Percentiles rank a stretch among this genome's conserved stretches.
Conservation (phyloP, 495 filamentous ascomycete species). For the Entonaema liquescens region DNA sequence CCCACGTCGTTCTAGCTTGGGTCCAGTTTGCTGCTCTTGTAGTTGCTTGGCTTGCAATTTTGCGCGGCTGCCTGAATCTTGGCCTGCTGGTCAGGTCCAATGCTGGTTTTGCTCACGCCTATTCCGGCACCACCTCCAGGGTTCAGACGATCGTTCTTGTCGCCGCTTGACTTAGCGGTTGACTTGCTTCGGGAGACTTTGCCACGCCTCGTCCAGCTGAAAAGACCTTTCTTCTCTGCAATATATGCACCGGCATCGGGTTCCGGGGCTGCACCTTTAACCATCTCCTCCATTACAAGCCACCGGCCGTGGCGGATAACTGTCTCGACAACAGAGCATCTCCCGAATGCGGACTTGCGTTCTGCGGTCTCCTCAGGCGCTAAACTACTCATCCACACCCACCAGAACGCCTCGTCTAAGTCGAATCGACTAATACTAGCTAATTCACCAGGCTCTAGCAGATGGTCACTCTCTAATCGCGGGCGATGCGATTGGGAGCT, state of each 20-base stretch:
- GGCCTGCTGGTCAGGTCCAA: slow-evolving; percentile 91
- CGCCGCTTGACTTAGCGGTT: slow-evolving; percentile 57
- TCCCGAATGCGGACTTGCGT: slow-evolving; percentile 91
- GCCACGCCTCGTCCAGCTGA: slow-evolving; percentile 80
- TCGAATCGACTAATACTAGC: slow-evolving; percentile 88
- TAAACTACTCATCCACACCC: slow-evolving; percentile 99
- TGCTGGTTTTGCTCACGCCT: slow-evolving; percentile 81
- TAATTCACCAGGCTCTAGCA: slow-evolving; percentile 89
- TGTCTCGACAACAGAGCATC: slow-evolving; percentile 93
- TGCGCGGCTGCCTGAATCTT: slow-evolving; percentile 89
- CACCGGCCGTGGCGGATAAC: slow-evolving; percentile 81
- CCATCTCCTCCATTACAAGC: slow-evolving; percentile 95
- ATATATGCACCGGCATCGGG: slow-evolving; percentile 86
- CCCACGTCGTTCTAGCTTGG: slow-evolving; percentile 53
- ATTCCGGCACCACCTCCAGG: slow-evolving; percentile 52
- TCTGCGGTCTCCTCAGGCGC: slow-evolving; percentile 84
- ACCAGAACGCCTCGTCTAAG: slow-evolving; percentile 97
- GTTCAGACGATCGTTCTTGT: slow-evolving; percentile 46
- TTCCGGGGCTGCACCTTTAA: slow-evolving; percentile 90
- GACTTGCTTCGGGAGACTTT: slow-evolving; percentile 75
- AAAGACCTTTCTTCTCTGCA: slow-evolving; percentile 91
- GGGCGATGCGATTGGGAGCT: slow-evolving; percentile 90
- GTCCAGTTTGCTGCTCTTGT: slow-evolving; percentile 47
- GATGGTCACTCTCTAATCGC: slow-evolving; percentile 66
- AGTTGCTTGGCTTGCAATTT: slow-evolving; percentile 71